Evolutionary conservation across 176 grass and related monocot genomes (phyloP).

Genomic region (Aegilops bicornis): DNA sequence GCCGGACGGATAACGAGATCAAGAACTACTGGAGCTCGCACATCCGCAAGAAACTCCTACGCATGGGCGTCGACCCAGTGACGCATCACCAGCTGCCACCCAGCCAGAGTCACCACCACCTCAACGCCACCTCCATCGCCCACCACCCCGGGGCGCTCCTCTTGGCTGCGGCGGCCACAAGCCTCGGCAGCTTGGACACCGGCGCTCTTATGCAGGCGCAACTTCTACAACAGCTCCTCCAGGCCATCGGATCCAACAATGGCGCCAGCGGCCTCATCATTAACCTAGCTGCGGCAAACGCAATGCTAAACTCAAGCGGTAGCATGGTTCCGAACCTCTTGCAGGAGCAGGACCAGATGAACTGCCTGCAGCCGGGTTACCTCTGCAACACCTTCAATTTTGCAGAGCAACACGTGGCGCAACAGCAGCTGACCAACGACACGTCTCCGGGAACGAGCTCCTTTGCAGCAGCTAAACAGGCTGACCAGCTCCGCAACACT

Average conservation of each 20-base stretch:
- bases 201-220: constrained; percentile 24
- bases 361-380: background rate
- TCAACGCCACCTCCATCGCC: background rate
- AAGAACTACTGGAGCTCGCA: constrained; percentile 73
- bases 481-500: too few relatives aligned
- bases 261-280: background rate
- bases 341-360: constrained; percentile 23
- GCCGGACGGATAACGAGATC: constrained; percentile 69
- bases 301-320: background rate
- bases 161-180: background rate
- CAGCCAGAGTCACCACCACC: background rate
- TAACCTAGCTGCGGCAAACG: background rate
- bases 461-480: too few relatives aligned
- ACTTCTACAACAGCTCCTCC: constrained; percentile 40
- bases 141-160: background rate
- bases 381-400: too few relatives aligned
- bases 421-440: too few relatives aligned
- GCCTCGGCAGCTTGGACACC: constrained; percentile 20
- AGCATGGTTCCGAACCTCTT: background rate
- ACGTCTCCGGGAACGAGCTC: too few relatives aligned
- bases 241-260: background rate
- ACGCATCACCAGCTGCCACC: constrained; percentile 49
- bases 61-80: constrained; percentile 69
- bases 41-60: constrained; percentile 66
- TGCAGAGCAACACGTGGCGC: too few relatives aligned